Percentiles rank a stretch among this genome's conserved stretches.
phyloP scores from a whole-genome alignment of 345 rosid genomes.

The Reutealis trisperma region DNA sequence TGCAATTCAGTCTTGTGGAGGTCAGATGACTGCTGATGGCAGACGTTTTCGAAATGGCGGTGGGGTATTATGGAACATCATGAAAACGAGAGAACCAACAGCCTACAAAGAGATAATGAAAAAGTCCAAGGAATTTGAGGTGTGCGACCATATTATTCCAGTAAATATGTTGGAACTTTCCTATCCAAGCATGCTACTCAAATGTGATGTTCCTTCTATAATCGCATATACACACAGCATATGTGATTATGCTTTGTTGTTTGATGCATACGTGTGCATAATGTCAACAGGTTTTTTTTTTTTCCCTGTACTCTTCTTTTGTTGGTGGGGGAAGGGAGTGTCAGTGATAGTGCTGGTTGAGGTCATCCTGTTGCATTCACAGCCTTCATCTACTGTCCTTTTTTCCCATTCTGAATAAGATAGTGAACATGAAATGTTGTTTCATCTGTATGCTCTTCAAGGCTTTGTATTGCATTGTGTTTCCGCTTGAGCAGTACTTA shows the following conservation, averaged over 20 bases:
- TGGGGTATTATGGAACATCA: slow-evolving; percentile 82
- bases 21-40: slow-evolving; percentile 93
- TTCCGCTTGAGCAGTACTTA: neutral
- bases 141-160: slow-evolving; percentile 18
- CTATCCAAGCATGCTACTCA: neutral
- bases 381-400: neutral
- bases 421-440: no score
- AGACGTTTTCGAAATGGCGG: slow-evolving; percentile 75
- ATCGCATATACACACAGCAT: no score
- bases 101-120: slow-evolving; percentile 80
- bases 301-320: no score
- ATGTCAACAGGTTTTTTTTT: no score
- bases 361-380: no score
- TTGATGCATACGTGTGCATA: no score
- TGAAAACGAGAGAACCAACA: slow-evolving; percentile 77
- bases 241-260: no score
- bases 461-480: neutral
- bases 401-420: neutral
- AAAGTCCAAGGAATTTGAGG: slow-evolving; percentile 90
- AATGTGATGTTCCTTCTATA: neutral
- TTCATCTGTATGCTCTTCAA: neutral
- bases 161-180: neutral
- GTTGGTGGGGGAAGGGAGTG: no score
- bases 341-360: no score
- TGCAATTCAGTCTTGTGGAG: slow-evolving; percentile 86